Evolutionary conservation across 2,329 filamentous ascomycete genomes (phyloP).

Genomic region (Fusarium nygamai): DNA sequence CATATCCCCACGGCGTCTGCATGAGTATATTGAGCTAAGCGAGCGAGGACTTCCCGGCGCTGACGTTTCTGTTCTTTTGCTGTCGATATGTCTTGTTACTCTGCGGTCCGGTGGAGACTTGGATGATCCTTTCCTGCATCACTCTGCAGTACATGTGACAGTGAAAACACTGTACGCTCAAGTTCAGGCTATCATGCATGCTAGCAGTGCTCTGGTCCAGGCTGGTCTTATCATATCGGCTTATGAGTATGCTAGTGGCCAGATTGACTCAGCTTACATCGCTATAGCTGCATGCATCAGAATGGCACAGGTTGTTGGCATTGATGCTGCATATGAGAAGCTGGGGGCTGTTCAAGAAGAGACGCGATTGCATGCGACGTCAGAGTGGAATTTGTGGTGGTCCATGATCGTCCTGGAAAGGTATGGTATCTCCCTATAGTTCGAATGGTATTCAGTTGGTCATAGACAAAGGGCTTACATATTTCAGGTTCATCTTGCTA

Average conservation of each 20-base stretch:
- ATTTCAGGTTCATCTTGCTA: not conserved
- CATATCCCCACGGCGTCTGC: not conserved
- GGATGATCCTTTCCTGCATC: rapidly evolving
- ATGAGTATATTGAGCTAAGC: not conserved
- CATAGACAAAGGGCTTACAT: rapidly evolving
- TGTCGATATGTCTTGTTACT: not conserved
- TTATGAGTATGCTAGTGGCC: not conserved
- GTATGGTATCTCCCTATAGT: rapidly evolving
- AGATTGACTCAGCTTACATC: not conserved
- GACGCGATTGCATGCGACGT: rapidly evolving
- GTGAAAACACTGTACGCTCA: not conserved
- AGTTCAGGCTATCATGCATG: not conserved
- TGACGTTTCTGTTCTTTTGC: not conserved
- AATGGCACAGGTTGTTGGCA: not conserved
- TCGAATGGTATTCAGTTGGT: too few species aligned
- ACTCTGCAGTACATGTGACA: not conserved
- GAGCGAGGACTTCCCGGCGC: not conserved
- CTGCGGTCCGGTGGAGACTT: not conserved
- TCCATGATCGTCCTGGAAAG: not conserved
- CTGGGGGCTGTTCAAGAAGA: not conserved
- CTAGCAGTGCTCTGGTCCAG: not conserved
- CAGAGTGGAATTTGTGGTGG: not conserved
- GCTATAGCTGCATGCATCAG: not conserved
- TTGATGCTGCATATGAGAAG: rapidly evolving
- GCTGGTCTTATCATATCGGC: not conserved